Base-by-base conservation (phyloP, 345 rosid genomes). In the Populus tremula region DNA sequence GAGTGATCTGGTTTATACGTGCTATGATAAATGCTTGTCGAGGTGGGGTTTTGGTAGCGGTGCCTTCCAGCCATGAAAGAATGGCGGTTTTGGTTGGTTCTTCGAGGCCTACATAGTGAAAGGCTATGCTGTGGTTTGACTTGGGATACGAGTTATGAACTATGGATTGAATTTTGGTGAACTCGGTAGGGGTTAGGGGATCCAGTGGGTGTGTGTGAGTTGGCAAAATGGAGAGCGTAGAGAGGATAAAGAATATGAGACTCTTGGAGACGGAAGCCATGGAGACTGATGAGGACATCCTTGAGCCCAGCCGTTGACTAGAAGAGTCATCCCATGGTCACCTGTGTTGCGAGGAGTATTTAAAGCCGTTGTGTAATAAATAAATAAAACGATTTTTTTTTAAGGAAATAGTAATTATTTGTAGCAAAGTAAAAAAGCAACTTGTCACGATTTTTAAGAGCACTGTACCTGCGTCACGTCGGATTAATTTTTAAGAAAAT, bases 51-150 rank as follows among this genome's bases (percentile, higher is more conserved):
- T 27, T 4, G 56, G 73, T 18, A 3, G 33, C 21, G 13, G 72
- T 23, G 31, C 70, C 27, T 18, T 64, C 16, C 11, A 64, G 71
- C 82, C 79, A 81, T 56, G 68, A 43, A 14, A 66, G 71, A 41
- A 81, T 50, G 6, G 33, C 12, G 4, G 49, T 18, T 41, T 72
- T 76, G 33, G 67, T 76, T 29, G 83, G 83, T 12, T 76, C 74
- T 56, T 81, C 77, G n/a, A 76, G 35, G 77, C 73, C 77, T 9
- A 76, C 80, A n/a, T 76, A 80, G 20, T 76, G 83, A 63, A 76
- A 76, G n/a, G 25, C 62, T 21, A 2, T n/a, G 25, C 25, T 8
- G 25, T 54, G 25, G 62, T 2, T 25, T 29, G 66, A 5, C 73
- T 13, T 20, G 43, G 69, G 76, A 63, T 41, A 43, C 8, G 73